phyloP scores from a whole-genome alignment of 148 eudicot species.

The Chenopodium album region DNA sequence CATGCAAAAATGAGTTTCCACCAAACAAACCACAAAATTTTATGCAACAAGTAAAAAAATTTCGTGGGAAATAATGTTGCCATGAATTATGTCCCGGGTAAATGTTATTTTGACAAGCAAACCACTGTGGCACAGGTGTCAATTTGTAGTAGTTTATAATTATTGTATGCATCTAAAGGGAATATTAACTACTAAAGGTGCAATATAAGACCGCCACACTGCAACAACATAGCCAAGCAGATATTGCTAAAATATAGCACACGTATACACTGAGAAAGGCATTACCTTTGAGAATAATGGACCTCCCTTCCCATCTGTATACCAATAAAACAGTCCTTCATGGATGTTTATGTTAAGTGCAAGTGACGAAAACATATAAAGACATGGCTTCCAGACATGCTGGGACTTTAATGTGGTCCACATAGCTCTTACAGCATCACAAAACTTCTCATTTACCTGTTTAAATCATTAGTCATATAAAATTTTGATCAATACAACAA shows the following conservation, averaged over 20 bases:
- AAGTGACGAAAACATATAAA: constrained; percentile 34
- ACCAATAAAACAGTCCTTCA: constrained; percentile 36
- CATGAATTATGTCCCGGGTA: too few species aligned
- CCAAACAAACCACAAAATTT: too few species aligned
- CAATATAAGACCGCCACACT: background rate
- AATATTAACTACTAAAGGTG: background rate
- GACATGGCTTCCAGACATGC: constrained; percentile 34
- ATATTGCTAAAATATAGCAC: background rate
- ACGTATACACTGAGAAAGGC: background rate
- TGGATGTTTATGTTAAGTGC: constrained; percentile 31
- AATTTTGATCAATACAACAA: background rate
- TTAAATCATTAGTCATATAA: background rate
- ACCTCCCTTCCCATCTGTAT: constrained; percentile 31
- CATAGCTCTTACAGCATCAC: constrained; percentile 32
- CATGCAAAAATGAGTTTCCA: too few species aligned
- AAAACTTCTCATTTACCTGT: constrained; percentile 29
- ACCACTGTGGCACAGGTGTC: too few species aligned
- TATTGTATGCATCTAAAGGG: background rate
- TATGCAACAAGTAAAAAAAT: too few species aligned
- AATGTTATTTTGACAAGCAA: too few species aligned
- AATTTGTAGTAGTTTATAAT: too few species aligned
- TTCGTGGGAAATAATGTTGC: too few species aligned
- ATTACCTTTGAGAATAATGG: constrained; percentile 33
- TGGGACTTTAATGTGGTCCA: constrained; percentile 27
- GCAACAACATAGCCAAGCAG: background rate